Base-by-base conservation (phyloP, 179 eudicot species). In the Camellia oleifera region DNA sequence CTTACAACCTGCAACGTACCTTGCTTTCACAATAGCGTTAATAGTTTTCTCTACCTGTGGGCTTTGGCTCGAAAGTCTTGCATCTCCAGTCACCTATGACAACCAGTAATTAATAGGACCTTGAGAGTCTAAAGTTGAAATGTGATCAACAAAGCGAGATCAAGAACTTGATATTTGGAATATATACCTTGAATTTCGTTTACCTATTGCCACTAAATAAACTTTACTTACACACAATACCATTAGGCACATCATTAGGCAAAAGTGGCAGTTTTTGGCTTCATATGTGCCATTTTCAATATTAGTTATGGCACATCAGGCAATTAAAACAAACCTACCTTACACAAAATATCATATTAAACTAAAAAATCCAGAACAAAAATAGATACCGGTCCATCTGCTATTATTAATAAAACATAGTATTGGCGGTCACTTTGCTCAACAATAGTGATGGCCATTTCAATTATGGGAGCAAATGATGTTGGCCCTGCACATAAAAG, bases 371-470 rank as follows among this genome's bases (percentile, higher is more conserved):
- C 23, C 20, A 56, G 20, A 9, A 52, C 40, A 11, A 0, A 45
- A 20, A 70, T 48, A 48, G 42, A 18, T 85, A 94, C 98, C 98
- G 93, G 98, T 40, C 98, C 98, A 85, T 94, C 98, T 17, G 98
- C 98, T 84, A 94, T 93, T 42, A 94, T 94, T 81, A 94, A 73
- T 81, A 94, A 87, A 77, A 94, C 98, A 82, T 94, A 97, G 86
- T 94, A 94, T 74, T 93, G 98, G 64, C 98, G 97, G 66, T 93
- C 96, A 80, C 93, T 93, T 83, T 93, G 93, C 90, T 94, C 98
- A 13, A 91, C 97, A 80, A 93, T 92, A 78, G 94, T 91, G 77
- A 87, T 91, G 66, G 97, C 98, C 96, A 84, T 92, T 84, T 94
- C 98, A 77, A 94, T 89, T 44, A 93, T 78, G 52, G 98, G 98